Conservation (phyloP, 768 basidiomycete species). For the Rhodotorula paludigena region DNA sequence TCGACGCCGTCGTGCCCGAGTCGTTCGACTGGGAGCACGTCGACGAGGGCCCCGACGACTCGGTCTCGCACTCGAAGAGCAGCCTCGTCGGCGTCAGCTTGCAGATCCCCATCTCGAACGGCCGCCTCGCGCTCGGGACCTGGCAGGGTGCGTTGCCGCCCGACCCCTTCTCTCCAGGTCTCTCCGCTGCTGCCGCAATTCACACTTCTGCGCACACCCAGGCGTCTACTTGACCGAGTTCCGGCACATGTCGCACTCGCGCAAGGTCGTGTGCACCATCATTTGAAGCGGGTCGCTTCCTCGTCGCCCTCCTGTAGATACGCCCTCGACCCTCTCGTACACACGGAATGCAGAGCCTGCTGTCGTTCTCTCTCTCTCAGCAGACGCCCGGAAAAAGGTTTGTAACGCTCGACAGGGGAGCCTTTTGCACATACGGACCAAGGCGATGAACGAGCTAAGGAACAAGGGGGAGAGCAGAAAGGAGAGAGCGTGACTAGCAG, state of each 20-base stretch:
- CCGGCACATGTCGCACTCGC: conserved; percentile 61
- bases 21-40: conserved; percentile 44
- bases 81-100: conserved; percentile 77
- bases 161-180: conserved; percentile 34
- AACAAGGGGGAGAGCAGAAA: background rate
- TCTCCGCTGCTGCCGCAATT: too few relatives aligned
- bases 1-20: conserved; percentile 84
- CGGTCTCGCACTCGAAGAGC: conserved; percentile 86
- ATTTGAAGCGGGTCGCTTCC: conserved; percentile 47
- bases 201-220: background rate
- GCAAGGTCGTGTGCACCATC: conserved; percentile 74
- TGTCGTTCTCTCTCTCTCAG: too few relatives aligned
- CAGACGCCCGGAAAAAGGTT: too few relatives aligned
- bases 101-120: conserved; percentile 76
- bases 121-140: conserved; percentile 70
- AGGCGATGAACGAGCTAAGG: background rate
- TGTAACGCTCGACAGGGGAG: too few relatives aligned
- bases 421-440: too few relatives aligned
- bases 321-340: too few relatives aligned
- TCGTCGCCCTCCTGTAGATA: background rate
- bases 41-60: conserved; percentile 59
- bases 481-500: background rate
- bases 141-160: conserved; percentile 68
- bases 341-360: too few relatives aligned
- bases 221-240: conserved; percentile 48